Conservation (phyloP, 2,329 filamentous ascomycete genomes). For the Helminthosporium solani region DNA sequence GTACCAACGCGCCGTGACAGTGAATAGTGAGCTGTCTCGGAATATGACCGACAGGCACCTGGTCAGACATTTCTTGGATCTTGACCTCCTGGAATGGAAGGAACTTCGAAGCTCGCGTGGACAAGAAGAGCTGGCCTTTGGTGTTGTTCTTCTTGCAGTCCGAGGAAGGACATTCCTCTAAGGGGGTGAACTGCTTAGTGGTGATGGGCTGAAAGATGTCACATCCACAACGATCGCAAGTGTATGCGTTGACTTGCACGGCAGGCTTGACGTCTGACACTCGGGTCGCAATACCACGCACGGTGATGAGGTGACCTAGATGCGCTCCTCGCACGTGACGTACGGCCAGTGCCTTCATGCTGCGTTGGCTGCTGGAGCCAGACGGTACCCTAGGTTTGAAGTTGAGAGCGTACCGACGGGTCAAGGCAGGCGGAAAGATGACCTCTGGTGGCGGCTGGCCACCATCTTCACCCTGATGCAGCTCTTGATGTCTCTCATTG, state of each 20-base stretch:
- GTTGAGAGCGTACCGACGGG: slow-evolving; percentile 89
- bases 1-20: slow-evolving; percentile 82
- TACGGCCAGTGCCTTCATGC: slow-evolving; percentile 73
- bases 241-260: slow-evolving; percentile 97
- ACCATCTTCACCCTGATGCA: slow-evolving; percentile 47
- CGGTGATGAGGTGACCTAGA: slow-evolving; percentile 87
- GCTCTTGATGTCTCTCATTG: slow-evolving; percentile 69
- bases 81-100: slow-evolving; percentile 97
- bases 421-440: slow-evolving; percentile 88
- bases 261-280: slow-evolving; percentile 98
- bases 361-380: slow-evolving; percentile 61
- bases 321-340: slow-evolving; percentile 91
- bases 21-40: slow-evolving; percentile 86
- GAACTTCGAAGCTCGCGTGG: slow-evolving; percentile 95
- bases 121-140: slow-evolving; percentile 90
- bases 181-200: slow-evolving; percentile 84
- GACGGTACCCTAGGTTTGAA: slow-evolving; percentile 88
- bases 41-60: slow-evolving; percentile 97
- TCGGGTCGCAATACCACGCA: slow-evolving; percentile 89
- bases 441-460: slow-evolving; percentile 67
- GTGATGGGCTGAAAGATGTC: slow-evolving; percentile 97
- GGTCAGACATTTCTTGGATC: slow-evolving; percentile 98
- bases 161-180: slow-evolving; percentile 83
- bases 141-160: slow-evolving; percentile 88
- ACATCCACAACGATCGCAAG: slow-evolving; percentile 91